Conservation (phyloP, 176 grass and related monocot species). For the Chloris gayana region DNA sequence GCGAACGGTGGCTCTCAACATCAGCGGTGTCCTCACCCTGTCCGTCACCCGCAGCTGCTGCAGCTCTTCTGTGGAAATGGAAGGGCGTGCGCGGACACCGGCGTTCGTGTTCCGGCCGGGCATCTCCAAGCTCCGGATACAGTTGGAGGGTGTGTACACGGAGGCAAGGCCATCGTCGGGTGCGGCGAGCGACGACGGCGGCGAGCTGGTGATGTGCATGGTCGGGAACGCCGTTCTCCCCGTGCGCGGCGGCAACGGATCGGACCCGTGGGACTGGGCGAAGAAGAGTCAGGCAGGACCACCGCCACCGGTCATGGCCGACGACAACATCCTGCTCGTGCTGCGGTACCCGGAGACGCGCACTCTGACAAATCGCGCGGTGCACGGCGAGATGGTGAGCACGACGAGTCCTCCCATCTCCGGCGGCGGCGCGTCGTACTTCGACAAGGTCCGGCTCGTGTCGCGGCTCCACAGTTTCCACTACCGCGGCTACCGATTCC, state of each 20-base stretch:
- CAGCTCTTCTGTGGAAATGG: conserved; percentile 32
- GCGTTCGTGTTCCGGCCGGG: conserved; percentile 68
- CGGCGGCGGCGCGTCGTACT: conserved; percentile 47
- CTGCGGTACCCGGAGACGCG: conserved; percentile 64
- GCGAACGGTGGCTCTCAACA: conserved; percentile 54
- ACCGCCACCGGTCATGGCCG: conserved; percentile 11
- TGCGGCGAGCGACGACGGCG: neutral
- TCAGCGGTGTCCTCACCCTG: conserved; percentile 66
- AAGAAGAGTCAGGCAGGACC: conserved; percentile 24
- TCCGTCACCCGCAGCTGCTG: conserved; percentile 59
- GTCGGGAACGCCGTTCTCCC: conserved; percentile 71
- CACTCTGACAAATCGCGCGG: conserved; percentile 55
- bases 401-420: conserved; percentile 9
- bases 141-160: conserved; percentile 77
- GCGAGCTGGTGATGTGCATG: conserved; percentile 65
- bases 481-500: conserved; percentile 60
- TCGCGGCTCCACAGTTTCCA: conserved; percentile 60
- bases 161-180: conserved; percentile 24
- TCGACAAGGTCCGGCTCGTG: conserved; percentile 54
- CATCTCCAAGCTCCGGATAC: conserved; percentile 58
- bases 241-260: conserved; percentile 29
- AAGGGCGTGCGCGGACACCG: neutral
- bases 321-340: conserved; percentile 56
- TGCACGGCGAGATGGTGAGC: conserved; percentile 59
- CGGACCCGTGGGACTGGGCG: conserved; percentile 45